A percentile compares a stretch with the other conserved stretches of the same genome.
Evolutionary conservation across 768 basidiomycete genomes (phyloP).

Genomic region (Xerocomellus dryophilus): DNA sequence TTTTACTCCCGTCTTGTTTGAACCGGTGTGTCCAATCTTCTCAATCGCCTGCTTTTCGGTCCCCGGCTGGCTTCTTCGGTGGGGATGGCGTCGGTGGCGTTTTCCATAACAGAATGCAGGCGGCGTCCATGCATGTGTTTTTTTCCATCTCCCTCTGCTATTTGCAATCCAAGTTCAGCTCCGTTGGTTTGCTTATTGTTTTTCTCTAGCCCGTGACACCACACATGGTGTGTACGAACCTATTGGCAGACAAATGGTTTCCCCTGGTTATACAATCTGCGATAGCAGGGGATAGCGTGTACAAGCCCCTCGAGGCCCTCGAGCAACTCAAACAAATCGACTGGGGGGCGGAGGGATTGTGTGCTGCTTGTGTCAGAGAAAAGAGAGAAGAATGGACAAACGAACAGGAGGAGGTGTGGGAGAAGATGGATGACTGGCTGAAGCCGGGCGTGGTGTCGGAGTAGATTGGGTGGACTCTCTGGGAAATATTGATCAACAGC

Average conservation of each 20-base stretch:
- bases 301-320: slow-evolving; percentile 70
- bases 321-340: slow-evolving; percentile 54
- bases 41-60: neutral
- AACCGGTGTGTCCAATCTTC: slow-evolving; percentile 39
- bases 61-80: neutral
- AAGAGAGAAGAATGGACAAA: slow-evolving; percentile 65
- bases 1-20: slow-evolving; percentile 73
- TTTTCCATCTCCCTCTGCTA: neutral
- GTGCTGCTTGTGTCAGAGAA: slow-evolving; percentile 52
- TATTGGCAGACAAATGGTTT: slow-evolving; percentile 73
- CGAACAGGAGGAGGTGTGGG: slow-evolving; percentile 61
- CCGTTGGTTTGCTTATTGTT: neutral
- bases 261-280: slow-evolving; percentile 64
- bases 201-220: slow-evolving; percentile 45
- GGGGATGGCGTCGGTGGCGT: neutral
- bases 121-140: neutral
- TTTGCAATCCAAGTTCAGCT: neutral
- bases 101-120: neutral
- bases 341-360: slow-evolving; percentile 60
- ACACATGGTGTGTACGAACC: slow-evolving; percentile 74
- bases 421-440: slow-evolving; percentile 59
- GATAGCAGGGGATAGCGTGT: slow-evolving; percentile 57
- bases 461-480: neutral
- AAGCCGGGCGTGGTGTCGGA: slow-evolving; percentile 6
- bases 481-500: neutral